Evolutionary conservation across 345 rosid genomes (phyloP), one percentile per base, ranked within the genome.

Genomic region (Kernera saxatilis): DNA sequence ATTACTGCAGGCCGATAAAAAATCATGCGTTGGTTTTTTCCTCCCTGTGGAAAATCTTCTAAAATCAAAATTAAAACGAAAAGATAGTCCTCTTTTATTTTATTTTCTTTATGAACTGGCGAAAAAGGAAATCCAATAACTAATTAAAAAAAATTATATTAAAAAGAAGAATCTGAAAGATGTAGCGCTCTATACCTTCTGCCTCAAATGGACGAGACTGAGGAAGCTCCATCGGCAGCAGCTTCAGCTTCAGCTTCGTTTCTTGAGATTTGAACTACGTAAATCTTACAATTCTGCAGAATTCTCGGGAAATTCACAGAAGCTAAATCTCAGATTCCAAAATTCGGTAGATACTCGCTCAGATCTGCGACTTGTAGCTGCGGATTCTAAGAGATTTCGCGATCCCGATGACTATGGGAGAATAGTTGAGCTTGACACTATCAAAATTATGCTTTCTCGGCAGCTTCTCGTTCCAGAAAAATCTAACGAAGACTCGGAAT

Each of bases 1-100:
- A 49, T 18, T 88, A 73, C 75, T 82, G 86, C 81, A 84, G 52
- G 85, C 86, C n/a, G 98, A 86, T 41, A 92, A 81, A 80, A 92
- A 89, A 77, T 92, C 94, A 29, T 85, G 91, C 15, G 85, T 82
- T 64, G 92, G 80, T 84, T 89, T 49, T 64, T 6, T 86, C 72
- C 84, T 86, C 67, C 91, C 94, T 92, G 90, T 69, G 39, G 19
- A 76, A 75, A 64, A 69, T 35, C 68, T 44, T 77, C 66, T 63
- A 58, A 66, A 69, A 71, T 66, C 63, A 43, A 48, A 58, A 30
- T 43, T 14, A 11, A 58, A 64, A 33, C 14, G 2, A 32, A 52
- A 25, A 67, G 33, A 39, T 11, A 39, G 1, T 17, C 5, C 25
- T 36, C 56, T 65, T 65, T 36, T 36, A 5, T 44, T 10, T 33